A percentile compares a stretch with the other conserved stretches of the same genome.
These are phyloP conservation scores for Mariannaea elegans DNA, from an alignment of 2,329 filamentous ascomycete genomes.

Conservation along the genomic window DNA sequence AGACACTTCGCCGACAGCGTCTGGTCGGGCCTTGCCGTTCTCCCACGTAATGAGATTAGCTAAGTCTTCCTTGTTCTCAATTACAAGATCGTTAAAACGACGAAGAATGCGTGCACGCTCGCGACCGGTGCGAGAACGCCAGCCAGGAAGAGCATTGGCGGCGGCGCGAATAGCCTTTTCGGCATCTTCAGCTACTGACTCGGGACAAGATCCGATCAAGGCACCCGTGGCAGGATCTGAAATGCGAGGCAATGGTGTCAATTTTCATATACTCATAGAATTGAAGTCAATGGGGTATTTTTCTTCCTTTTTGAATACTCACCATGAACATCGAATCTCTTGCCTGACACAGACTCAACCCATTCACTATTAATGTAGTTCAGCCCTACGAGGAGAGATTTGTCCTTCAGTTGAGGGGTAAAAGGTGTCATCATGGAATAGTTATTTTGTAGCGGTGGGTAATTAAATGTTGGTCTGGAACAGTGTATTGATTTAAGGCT, in stretches of 20 bases:
- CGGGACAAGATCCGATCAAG: slow-evolving; percentile 74
- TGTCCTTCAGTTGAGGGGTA: slow-evolving; percentile 58
- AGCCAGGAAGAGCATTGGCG: slow-evolving; percentile 65
- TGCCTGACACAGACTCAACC: slow-evolving; percentile 71
- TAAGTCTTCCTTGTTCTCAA: slow-evolving; percentile 70
- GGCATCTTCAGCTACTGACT: slow-evolving; percentile 72
- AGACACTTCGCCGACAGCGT: slow-evolving; percentile 62
- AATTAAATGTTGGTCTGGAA: too few relatives aligned
- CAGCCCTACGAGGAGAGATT: slow-evolving; percentile 66
- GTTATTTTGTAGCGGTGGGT: background rate
- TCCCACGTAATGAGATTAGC: slow-evolving; percentile 73
- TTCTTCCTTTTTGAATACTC: background rate
- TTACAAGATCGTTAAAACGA: slow-evolving; percentile 69
- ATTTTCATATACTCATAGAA: background rate
- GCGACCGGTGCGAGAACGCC: slow-evolving; percentile 64
- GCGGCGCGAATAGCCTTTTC: slow-evolving; percentile 75
- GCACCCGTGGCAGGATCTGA: slow-evolving; percentile 72
- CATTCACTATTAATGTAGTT: slow-evolving; percentile 78
- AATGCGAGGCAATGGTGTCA: background rate
- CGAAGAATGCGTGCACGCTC: slow-evolving; percentile 65
- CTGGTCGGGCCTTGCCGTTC: slow-evolving; percentile 71
- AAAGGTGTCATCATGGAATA: slow-evolving; percentile 9
- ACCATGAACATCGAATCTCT: slow-evolving; percentile 72
- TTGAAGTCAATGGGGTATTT: too few relatives aligned
- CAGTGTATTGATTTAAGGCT: background rate